Evolutionary conservation across 176 grass and related monocot species (phyloP).

Genomic region (Chloris gayana): DNA sequence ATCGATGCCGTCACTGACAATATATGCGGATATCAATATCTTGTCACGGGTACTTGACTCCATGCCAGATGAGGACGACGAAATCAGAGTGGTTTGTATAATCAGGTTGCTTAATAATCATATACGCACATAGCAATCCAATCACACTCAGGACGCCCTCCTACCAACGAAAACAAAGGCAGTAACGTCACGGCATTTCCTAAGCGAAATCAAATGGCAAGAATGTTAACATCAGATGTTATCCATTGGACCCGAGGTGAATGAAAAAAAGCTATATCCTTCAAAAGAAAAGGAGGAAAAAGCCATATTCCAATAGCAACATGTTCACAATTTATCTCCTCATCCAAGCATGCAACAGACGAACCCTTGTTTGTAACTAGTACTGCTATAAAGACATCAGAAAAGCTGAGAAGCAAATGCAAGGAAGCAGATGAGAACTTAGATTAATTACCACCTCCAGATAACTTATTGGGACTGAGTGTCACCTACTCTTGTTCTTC

Average conservation of each 20-base stretch:
- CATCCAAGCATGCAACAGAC: conserved; percentile 27
- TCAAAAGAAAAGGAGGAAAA: neutral
- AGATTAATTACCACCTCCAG: conserved; percentile 4
- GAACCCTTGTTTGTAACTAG: neutral
- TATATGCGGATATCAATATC: neutral
- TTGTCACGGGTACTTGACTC: neutral
- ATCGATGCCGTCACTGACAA: conserved; percentile 26
- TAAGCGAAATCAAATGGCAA: conserved; percentile 8
- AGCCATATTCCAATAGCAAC: neutral
- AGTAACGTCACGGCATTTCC: conserved; percentile 38
- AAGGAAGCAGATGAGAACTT: neutral
- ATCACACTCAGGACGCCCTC: conserved; percentile 31
- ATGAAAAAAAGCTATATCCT: too few species aligned
- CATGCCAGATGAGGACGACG: neutral
- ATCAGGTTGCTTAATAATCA: conserved; percentile 4
- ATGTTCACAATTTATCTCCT: neutral
- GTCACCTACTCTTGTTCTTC: conserved; percentile 23
- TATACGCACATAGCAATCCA: neutral
- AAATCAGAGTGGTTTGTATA: neutral
- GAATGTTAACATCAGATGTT: neutral
- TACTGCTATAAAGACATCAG: neutral
- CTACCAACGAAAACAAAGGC: conserved; percentile 33
- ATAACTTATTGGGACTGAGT: neutral
- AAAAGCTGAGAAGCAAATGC: conserved; percentile 5
- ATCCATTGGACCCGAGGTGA: neutral